Percentiles rank a stretch among this genome's conserved stretches.
phyloP scores from a whole-genome alignment of 441 rosid species.

The Gossypium schwendimanii region DNA sequence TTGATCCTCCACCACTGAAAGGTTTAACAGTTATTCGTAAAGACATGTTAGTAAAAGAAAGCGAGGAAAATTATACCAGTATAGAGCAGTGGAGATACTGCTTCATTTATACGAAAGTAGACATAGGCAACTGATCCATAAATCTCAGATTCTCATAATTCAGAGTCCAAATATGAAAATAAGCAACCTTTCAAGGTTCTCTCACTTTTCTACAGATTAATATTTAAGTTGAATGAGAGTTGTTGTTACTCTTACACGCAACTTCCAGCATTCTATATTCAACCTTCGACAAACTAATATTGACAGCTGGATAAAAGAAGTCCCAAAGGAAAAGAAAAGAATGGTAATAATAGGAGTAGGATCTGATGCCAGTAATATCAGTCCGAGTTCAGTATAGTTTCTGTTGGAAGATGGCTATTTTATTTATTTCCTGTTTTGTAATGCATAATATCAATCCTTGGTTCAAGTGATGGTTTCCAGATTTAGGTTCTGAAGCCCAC shows the following conservation, averaged over 20 bases:
- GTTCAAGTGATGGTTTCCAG: neutral
- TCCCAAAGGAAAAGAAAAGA: neutral
- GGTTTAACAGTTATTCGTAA: constrained; percentile 3
- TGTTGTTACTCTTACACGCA: neutral
- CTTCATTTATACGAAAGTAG: neutral
- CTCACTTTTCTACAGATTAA: neutral
- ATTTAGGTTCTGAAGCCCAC: neutral
- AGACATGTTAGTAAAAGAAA: neutral
- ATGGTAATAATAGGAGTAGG: neutral
- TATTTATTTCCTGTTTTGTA: neutral
- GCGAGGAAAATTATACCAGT: neutral
- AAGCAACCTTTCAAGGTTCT: neutral
- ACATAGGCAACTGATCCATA: no score
- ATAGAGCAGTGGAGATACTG: neutral
- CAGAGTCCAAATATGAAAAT: neutral
- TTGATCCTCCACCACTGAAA: constrained; percentile 97
- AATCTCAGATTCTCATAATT: neutral
- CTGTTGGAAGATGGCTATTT: neutral
- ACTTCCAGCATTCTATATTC: neutral
- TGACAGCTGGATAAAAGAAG: neutral
- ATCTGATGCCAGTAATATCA: neutral
- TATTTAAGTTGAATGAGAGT: neutral
- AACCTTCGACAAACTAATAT: neutral
- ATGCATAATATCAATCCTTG: neutral
- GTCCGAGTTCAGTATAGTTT: no score